phyloP scores from a whole-genome alignment of 495 filamentous ascomycete genomes.

The Pseudomonodictys pantanalensis region DNA sequence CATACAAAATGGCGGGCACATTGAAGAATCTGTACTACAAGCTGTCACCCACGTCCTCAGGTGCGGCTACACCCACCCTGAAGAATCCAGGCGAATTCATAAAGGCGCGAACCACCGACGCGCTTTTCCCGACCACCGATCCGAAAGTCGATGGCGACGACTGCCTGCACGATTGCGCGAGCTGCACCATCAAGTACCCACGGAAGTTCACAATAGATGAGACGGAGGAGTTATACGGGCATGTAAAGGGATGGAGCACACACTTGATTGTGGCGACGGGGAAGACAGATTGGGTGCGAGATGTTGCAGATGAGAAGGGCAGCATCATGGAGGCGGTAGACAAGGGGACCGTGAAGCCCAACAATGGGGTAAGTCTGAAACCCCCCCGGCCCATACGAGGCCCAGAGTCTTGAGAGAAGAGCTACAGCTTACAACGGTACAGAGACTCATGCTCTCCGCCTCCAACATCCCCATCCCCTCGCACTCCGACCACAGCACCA shows the following conservation, averaged over 20 bases:
- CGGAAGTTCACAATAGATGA: slow-evolving; percentile 73
- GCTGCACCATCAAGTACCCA: slow-evolving; percentile 74
- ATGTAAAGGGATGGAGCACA: slow-evolving; percentile 83
- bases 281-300: slow-evolving; percentile 89
- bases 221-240: slow-evolving; percentile 75
- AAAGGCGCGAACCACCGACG: slow-evolving; percentile 34
- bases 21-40: slow-evolving; percentile 37
- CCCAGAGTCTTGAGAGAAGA: too few species aligned
- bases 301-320: slow-evolving; percentile 86
- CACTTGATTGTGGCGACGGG: slow-evolving; percentile 91
- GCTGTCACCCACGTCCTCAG: slow-evolving; percentile 32
- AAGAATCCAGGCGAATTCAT: slow-evolving; percentile 33
- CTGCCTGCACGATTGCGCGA: slow-evolving; percentile 85
- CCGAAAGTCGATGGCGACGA: slow-evolving; percentile 80
- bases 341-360: slow-evolving; percentile 57
- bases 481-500: slow-evolving; percentile 63
- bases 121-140: slow-evolving; percentile 64
- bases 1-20: slow-evolving; percentile 35
- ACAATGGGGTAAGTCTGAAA: slow-evolving; percentile 67
- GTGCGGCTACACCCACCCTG: slow-evolving; percentile 12
- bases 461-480: slow-evolving; percentile 83
- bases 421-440: background rate
- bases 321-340: slow-evolving; percentile 93
- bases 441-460: slow-evolving; percentile 88
- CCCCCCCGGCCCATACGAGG: too few species aligned